Evolutionary conservation across 495 filamentous ascomycete species (phyloP).

Genomic region (Pyrenula aspistea): DNA sequence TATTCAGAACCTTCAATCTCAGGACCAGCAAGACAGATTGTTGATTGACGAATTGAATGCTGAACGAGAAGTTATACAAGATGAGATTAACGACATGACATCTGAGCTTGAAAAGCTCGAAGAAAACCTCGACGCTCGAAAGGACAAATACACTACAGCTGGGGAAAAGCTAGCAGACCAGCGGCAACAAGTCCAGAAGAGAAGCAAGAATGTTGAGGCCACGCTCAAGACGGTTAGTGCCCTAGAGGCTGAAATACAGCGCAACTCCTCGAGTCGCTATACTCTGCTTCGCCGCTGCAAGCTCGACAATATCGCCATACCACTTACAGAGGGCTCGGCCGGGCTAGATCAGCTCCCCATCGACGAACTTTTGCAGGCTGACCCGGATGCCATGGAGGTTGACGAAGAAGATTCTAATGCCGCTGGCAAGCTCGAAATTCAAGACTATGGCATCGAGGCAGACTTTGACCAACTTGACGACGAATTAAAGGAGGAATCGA

Average conservation of each 20-base stretch:
- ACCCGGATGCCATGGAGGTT: constrained; percentile 77
- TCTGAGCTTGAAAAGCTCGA: constrained; percentile 68
- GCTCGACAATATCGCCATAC: constrained; percentile 83
- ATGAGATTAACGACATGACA: constrained; percentile 55
- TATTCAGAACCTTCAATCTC: constrained; percentile 51
- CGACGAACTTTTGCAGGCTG: constrained; percentile 64
- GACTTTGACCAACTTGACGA: constrained; percentile 81
- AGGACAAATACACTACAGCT: constrained; percentile 51
- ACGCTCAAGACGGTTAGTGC: constrained; percentile 63
- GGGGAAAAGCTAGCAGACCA: constrained; percentile 68
- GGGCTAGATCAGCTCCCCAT: constrained; percentile 74
- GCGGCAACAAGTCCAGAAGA: constrained; percentile 74
- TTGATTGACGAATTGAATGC: constrained; percentile 56
- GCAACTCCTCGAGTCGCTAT: constrained; percentile 71
- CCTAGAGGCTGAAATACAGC: constrained; percentile 72
- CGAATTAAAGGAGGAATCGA: constrained; percentile 66
- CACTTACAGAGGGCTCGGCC: constrained; percentile 60
- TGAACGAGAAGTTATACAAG: constrained; percentile 63
- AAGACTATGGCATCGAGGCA: constrained; percentile 88
- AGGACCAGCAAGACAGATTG: constrained; percentile 48
- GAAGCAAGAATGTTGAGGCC: constrained; percentile 68
- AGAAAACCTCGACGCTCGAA: constrained; percentile 55
- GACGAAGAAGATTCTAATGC: constrained; percentile 46
- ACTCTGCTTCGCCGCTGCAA: constrained; percentile 78
- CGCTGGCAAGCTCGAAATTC: constrained; percentile 30